Conservation (phyloP, 768 basidiomycete species). For the Russula emetica region DNA sequence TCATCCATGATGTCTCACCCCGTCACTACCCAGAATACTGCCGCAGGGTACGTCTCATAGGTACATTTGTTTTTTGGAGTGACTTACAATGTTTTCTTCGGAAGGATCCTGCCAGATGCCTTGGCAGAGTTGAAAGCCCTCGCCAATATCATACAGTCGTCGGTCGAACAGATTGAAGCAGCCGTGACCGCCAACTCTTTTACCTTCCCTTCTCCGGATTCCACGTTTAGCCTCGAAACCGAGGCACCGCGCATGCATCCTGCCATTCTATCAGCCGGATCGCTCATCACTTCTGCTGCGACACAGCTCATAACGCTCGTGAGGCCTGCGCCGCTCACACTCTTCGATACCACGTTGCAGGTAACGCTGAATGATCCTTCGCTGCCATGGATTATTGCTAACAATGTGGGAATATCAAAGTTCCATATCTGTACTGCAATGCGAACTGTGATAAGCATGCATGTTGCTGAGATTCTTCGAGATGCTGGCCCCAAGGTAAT, state of each 20-base stretch:
- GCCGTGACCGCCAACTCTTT: conserved; percentile 1
- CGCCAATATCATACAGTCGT: conserved; percentile 14
- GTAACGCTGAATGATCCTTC: neutral
- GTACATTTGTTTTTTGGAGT: no score
- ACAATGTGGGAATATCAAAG: neutral
- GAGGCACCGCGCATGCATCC: conserved; percentile 11
- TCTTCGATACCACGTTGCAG: conserved; percentile 6
- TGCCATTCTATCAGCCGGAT: conserved; percentile 4
- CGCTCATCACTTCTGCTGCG: conserved; percentile 12
- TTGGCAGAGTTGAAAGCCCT: conserved; percentile 15
- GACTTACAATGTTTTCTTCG: neutral
- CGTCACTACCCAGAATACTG: neutral
- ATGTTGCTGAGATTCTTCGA: conserved; percentile 24
- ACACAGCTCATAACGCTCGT: conserved; percentile 11
- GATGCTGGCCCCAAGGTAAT: conserved; percentile 22
- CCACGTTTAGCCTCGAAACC: conserved; percentile 1
- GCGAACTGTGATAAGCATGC: neutral
- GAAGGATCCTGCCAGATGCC: neutral
- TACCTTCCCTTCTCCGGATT: conserved; percentile 5
- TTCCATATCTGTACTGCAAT: conserved; percentile 7
- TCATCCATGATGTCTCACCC: neutral
- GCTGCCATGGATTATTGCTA: neutral
- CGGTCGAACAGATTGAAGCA: conserved; percentile 4
- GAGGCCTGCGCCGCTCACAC: conserved; percentile 7
- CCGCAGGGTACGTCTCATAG: neutral